Conservation (phyloP, 2,329 filamentous ascomycete genomes). For the Myriangium duriaei region DNA sequence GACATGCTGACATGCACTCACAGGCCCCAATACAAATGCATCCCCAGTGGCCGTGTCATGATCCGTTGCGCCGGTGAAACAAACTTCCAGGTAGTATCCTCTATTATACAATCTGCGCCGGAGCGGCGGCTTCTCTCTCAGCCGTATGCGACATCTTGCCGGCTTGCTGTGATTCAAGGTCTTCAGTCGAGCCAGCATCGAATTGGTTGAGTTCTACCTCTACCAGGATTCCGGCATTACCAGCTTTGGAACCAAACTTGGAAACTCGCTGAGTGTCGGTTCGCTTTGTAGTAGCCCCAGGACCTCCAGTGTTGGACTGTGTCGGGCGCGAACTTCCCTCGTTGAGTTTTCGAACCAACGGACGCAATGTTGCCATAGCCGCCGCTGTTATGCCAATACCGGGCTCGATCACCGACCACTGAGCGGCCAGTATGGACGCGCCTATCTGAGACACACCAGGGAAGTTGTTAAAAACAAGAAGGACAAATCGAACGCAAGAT, state of each 20-base stretch:
- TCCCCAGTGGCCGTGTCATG: no score
- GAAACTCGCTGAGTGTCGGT: neutral
- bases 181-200: neutral
- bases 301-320: neutral
- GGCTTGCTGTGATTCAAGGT: neutral
- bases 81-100: no score
- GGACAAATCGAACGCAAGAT: constrained; percentile 3
- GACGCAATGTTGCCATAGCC: constrained; percentile 22
- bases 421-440: constrained; percentile 1
- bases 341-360: constrained; percentile 14
- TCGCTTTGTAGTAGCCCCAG: neutral
- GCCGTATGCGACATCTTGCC: neutral
- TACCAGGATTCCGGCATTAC: neutral
- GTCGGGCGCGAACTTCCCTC: neutral
- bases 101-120: neutral
- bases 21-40: no score
- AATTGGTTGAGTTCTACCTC: constrained; percentile 4
- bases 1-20: no score
- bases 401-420: constrained; percentile 18
- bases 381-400: constrained; percentile 24
- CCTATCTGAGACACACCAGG: neutral
- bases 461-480: neutral
- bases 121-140: neutral
- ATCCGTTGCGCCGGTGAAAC: no score
- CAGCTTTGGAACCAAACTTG: neutral